phyloP scores from a whole-genome alignment of 768 basidiomycete genomes.

The Phylloporus scabripes region DNA sequence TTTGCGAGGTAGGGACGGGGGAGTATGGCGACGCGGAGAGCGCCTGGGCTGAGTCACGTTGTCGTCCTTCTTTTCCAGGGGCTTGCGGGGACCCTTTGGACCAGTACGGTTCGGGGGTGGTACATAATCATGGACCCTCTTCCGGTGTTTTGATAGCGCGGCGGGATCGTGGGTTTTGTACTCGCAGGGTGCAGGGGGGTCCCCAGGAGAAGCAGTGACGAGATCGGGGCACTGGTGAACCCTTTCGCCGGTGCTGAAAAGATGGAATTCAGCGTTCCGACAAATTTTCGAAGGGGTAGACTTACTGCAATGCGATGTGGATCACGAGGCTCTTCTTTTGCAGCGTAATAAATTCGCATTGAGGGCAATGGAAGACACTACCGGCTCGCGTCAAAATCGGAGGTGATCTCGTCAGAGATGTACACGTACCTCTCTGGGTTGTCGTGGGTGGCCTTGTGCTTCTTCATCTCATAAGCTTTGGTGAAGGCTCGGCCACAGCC shows the following conservation, averaged over 20 bases:
- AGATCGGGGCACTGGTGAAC: slow-evolving; percentile 9
- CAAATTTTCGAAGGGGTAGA: not conserved
- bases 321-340: slow-evolving; percentile 19
- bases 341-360: slow-evolving; percentile 16
- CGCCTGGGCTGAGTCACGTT: not conserved
- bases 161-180: slow-evolving; percentile 26
- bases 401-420: not conserved
- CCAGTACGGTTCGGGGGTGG: slow-evolving; percentile 9
- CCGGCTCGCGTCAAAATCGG: not conserved
- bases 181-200: slow-evolving; percentile 4
- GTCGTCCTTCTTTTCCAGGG: not conserved
- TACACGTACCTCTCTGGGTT: slow-evolving; percentile 8
- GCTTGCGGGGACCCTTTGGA: not conserved
- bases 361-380: slow-evolving; percentile 18
- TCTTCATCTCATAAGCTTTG: slow-evolving; percentile 17
- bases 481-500: slow-evolving; percentile 10
- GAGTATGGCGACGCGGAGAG: not conserved
- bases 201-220: not conserved
- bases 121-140: slow-evolving; percentile 17
- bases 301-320: slow-evolving; percentile 20
- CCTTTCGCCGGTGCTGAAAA: slow-evolving; percentile 21
- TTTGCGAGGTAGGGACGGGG: not conserved
- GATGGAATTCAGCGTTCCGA: not conserved
- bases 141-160: slow-evolving; percentile 23
- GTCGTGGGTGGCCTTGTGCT: slow-evolving; percentile 19